Evolutionary conservation across 768 basidiomycete genomes (phyloP), one percentile per base, ranked within the genome.

Genomic region (Holtermannia corniformis): DNA sequence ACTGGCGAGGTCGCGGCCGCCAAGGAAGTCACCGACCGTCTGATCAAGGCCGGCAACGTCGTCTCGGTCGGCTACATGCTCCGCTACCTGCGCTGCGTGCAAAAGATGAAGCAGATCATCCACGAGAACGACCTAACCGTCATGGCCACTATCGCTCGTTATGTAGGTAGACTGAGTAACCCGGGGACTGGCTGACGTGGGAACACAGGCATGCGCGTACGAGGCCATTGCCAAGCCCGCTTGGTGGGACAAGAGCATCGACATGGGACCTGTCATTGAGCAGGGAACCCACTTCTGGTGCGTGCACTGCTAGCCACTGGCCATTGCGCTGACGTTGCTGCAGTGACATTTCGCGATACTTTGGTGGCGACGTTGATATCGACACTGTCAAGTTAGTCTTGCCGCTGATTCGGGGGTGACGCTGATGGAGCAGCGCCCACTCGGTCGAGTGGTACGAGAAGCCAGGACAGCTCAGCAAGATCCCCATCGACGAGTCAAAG

Each of bases 71-170:
- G 91, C 81, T 89, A 73, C 63, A 95, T 95, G 90, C 77, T 95
- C 58, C 82, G 90, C 58, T 92, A 93, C 75, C 78, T 93, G 63
- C 85, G 85, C 72, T 91, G 86, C 26, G 88, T 93, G 20, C 90
- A 95, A 74, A 84, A 83, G 80, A 95, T 96, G 87, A 92, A 93
- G 75, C 80, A 85, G 56, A 91, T 96, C 72, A 86, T 99, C 69
- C 78, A 87, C 66, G 89, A 93, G 58, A 96, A 96, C 71, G 81
- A 88, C 66, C 78, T 99, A 54, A 85, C 85, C 20, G 91, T 99
- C 48, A 96, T 97, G 92, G 79, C 85, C 44, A 97, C 93, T 28
- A 83, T 92, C 60, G 92, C 91, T 5, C 85, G 93, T 54, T 99
- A 96, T 74, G 89, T 88, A 50, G 59, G 70, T 65, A 11, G 41